Conservation (phyloP, 495 filamentous ascomycete species). For the Hypoxylon lenormandii region DNA sequence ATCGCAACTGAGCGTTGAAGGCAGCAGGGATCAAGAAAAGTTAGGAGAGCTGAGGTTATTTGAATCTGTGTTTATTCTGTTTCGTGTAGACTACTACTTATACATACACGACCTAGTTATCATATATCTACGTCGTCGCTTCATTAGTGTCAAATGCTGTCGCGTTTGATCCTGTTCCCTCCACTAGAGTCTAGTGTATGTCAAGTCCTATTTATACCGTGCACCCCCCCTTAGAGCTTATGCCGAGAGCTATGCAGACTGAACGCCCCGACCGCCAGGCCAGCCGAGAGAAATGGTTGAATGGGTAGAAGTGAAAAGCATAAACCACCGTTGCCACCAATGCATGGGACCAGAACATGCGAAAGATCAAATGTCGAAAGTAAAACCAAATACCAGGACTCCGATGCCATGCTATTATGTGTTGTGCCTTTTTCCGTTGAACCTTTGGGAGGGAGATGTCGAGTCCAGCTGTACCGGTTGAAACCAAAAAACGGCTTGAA, state of each 20-base stretch:
- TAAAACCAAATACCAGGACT: conserved; percentile 43
- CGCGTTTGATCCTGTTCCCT: conserved; percentile 25
- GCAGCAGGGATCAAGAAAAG: too few species aligned
- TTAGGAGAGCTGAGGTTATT: not conserved
- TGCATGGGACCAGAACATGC: conserved; percentile 31
- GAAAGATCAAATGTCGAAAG: conserved; percentile 20
- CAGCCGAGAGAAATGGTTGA: conserved; percentile 5
- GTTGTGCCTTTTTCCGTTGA: conserved; percentile 31
- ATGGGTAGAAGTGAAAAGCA: conserved; percentile 20
- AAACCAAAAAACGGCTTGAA: conserved; percentile 6
- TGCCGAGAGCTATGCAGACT: conserved; percentile 8
- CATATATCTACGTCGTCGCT: conserved; percentile 38
- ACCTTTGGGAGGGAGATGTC: conserved; percentile 10
- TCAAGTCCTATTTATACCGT: not conserved
- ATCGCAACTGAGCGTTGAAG: too few species aligned
- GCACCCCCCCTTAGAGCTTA: not conserved
- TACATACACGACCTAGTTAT: conserved; percentile 45
- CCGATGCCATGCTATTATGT: conserved; percentile 41
- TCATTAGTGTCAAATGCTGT: conserved; percentile 35
- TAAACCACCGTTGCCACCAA: conserved; percentile 41
- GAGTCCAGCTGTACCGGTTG: conserved; percentile 13
- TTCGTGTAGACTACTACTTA: conserved; percentile 46
- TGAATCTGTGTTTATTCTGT: conserved; percentile 29
- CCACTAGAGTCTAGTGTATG: not conserved
- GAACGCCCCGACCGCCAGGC: conserved; percentile 22